Conservation (phyloP, 306 rosid species). For the Albizia julibrissin region DNA sequence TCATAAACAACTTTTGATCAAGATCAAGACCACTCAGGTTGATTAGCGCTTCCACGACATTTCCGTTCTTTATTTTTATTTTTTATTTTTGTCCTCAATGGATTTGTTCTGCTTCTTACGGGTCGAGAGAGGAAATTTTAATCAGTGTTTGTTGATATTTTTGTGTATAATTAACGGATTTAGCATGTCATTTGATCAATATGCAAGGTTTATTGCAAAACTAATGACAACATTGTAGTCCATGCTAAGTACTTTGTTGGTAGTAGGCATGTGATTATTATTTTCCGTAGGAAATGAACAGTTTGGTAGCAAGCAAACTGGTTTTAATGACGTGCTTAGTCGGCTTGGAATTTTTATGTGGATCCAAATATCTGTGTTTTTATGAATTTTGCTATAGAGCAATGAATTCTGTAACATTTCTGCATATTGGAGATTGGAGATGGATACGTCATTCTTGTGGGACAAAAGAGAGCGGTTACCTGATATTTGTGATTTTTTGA, state of each 20-base stretch:
- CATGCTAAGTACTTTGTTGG: neutral
- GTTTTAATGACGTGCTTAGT: slow-evolving; percentile 13
- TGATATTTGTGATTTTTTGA: neutral
- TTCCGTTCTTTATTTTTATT: too few species aligned
- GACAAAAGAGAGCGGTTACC: neutral
- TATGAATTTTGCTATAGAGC: neutral
- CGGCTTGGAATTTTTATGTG: neutral
- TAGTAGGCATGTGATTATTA: neutral
- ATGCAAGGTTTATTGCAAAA: neutral
- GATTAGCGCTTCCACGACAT: slow-evolving; percentile 9
- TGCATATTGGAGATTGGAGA: slow-evolving; percentile 15
- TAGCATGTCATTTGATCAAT: slow-evolving; percentile 2
- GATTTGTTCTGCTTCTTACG: neutral
- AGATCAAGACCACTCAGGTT: slow-evolving; percentile 78
- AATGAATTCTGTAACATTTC: neutral
- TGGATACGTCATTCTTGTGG: neutral
- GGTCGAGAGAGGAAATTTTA: neutral
- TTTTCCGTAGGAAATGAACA: neutral
- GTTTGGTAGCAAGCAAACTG: neutral
- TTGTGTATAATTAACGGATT: slow-evolving; percentile 20
- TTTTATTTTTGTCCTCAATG: neutral
- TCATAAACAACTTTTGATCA: slow-evolving; percentile 70
- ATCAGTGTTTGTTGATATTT: slow-evolving; percentile 1
- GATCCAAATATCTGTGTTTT: neutral
- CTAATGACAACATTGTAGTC: neutral